Evolutionary conservation across 768 basidiomycete species (phyloP).

Genomic region (Mycena sanguinolenta): DNA sequence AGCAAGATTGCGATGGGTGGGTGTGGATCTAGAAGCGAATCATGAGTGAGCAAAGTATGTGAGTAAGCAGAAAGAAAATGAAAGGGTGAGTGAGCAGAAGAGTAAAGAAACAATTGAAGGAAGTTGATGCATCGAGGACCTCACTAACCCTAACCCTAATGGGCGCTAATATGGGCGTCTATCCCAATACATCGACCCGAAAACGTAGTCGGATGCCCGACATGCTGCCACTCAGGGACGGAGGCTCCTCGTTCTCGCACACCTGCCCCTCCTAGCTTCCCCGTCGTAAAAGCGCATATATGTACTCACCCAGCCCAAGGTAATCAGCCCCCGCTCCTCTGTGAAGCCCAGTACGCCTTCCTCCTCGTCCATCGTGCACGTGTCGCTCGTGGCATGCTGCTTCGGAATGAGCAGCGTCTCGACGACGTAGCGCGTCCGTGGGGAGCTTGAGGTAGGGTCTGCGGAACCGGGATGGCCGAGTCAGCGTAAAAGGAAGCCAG

Average conservation of each 20-base stretch:
- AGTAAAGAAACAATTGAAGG: no score
- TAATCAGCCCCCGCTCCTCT: conserved; percentile 83
- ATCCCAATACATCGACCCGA: no score
- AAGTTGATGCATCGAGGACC: no score
- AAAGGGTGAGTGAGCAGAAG: neutral
- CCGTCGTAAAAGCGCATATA: no score
- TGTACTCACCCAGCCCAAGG: conserved; percentile 93
- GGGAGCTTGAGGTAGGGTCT: neutral
- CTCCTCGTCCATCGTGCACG: conserved; percentile 94
- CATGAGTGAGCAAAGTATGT: neutral
- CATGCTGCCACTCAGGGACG: no score
- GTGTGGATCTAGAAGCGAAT: conserved; percentile 74
- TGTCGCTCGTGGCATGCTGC: conserved; percentile 89
- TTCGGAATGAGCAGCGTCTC: conserved; percentile 89
- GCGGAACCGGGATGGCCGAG: no score
- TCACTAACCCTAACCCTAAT: no score
- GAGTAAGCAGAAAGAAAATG: neutral
- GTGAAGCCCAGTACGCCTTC: conserved; percentile 90
- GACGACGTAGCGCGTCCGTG: conserved; percentile 64
- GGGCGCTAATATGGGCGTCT: no score
- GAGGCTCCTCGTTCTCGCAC: no score
- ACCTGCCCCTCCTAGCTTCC: no score
- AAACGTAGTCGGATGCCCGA: no score
- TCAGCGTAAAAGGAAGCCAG: neutral
- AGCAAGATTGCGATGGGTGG: conserved; percentile 47